These are phyloP conservation scores for Neonectria coccinea DNA, from an alignment of 2,329 filamentous ascomycete genomes.

Conservation along the genomic window DNA sequence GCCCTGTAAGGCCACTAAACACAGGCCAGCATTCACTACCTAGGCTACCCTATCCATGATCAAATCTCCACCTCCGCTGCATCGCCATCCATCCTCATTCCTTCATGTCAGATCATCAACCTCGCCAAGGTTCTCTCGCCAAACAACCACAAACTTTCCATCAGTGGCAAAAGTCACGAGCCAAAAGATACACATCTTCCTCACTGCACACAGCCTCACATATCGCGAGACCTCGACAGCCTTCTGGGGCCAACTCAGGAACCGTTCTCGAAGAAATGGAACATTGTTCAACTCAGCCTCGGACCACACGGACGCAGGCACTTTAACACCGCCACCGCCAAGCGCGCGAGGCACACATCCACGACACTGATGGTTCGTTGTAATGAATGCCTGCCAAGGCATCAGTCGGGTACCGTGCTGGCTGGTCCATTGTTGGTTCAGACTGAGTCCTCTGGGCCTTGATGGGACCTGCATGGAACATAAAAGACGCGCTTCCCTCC, in stretches of 20 bases:
- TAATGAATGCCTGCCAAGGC: neutral
- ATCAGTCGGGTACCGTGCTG: neutral
- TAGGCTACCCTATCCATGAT: neutral
- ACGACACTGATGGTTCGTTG: neutral
- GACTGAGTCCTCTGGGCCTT: neutral
- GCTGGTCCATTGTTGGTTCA: neutral
- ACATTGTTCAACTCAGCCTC: neutral
- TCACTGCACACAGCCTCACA: neutral
- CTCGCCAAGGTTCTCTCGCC: neutral
- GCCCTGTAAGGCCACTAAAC: too few species aligned
- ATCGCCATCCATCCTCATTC: neutral
- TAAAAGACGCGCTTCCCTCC: constrained; percentile 3
- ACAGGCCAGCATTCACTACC: too few species aligned
- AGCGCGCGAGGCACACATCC: neutral
- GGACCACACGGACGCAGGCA: neutral
- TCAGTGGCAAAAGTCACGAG: neutral
- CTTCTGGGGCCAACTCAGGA: constrained; percentile 1
- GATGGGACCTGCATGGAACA: neutral
- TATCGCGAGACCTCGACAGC: constrained; percentile 2
- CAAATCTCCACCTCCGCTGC: neutral
- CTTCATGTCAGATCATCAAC: neutral
- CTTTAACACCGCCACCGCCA: neutral
- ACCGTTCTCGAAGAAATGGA: constrained; percentile 2
- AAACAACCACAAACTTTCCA: neutral
- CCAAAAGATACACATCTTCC: neutral